Base-by-base conservation (phyloP, 164 flowering plant species). In the Tetracentron sinense region DNA sequence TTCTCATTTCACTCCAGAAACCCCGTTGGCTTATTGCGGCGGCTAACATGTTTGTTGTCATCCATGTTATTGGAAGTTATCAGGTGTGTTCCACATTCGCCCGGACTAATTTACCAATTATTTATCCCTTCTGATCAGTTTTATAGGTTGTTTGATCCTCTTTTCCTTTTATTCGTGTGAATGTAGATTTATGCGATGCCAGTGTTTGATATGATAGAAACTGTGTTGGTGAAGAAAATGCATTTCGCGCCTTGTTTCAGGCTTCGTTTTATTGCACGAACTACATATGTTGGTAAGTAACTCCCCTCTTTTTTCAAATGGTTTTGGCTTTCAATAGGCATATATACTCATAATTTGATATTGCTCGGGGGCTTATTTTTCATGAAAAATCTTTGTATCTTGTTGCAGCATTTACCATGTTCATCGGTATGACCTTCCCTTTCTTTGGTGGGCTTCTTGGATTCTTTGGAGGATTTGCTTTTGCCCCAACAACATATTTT, bases 401-500 rank as follows among this genome's bases (percentile, higher is more conserved):
- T 51, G 10, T 51, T 51, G 54, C 54, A 51, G 54, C 54, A 51
- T 11, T 51, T 22, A 51, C 54, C 0, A 22, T 51, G 25, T 51
- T 51, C 25, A 22, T 51, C 12, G 54, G 27, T 22, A 23, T 51
- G 3, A 51, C 54, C 27, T 51, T 51, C 54, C 54, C 54, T 3
- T 51, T 51, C 54, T 51, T 51, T 51, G 54, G 54, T 22, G 54
- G 11, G 8, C 54, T 51, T 51, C 54, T 51, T 8, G 54, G 54
- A 22, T 51, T 51, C 54, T 22, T 51, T 22, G 54, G 54, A 22
- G 54, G 54, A 51, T 51, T 51, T 51, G 54, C 26, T 51, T 51
- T 51, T 6, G 54, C 54, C 16, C 54, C 28, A 2, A 51, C 54
- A 51, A 21, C 28, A 10, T 51, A 51, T 3, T 51, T 20, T 51